A percentile compares a stretch with the other conserved stretches of the same genome.
Evolutionary conservation across 140 eudicot species (phyloP).

Genomic region (Oenanthe javanica): DNA sequence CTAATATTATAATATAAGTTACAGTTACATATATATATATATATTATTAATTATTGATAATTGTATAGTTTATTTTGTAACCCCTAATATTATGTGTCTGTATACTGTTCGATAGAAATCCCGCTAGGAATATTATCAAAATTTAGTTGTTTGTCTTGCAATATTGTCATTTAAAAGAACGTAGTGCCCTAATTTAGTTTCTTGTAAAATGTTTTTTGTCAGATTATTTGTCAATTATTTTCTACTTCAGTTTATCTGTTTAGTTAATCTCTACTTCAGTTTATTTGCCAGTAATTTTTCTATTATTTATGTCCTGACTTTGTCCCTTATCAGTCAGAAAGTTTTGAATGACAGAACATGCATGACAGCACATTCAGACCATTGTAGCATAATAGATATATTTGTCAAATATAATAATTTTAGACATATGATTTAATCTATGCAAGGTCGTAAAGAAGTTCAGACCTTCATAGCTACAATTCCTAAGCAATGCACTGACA

Average conservation of each 20-base stretch:
- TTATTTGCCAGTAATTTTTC: neutral
- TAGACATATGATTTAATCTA: neutral
- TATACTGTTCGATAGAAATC: neutral
- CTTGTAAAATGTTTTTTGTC: neutral
- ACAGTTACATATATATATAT: neutral
- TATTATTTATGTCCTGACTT: neutral
- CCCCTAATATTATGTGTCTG: neutral
- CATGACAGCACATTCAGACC: neutral
- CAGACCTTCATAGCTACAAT: conserved; percentile 76
- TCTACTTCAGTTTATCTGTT: neutral
- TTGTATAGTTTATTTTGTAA: neutral
- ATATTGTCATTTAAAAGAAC: neutral
- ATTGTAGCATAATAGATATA: neutral
- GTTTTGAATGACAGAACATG: neutral
- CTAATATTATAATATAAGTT: neutral
- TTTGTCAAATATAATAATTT: neutral
- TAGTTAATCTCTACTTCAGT: neutral
- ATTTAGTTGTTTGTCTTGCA: neutral
- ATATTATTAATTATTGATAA: too few relatives aligned
- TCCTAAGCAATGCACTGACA: conserved; percentile 63
- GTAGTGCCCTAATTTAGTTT: neutral
- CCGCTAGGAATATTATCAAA: neutral
- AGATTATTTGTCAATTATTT: neutral
- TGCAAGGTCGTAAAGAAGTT: neutral
- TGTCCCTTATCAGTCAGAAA: neutral